Evolutionary conservation across 31 red algal species (phyloP).

Genomic region (Porphyra umbilicalis): DNA sequence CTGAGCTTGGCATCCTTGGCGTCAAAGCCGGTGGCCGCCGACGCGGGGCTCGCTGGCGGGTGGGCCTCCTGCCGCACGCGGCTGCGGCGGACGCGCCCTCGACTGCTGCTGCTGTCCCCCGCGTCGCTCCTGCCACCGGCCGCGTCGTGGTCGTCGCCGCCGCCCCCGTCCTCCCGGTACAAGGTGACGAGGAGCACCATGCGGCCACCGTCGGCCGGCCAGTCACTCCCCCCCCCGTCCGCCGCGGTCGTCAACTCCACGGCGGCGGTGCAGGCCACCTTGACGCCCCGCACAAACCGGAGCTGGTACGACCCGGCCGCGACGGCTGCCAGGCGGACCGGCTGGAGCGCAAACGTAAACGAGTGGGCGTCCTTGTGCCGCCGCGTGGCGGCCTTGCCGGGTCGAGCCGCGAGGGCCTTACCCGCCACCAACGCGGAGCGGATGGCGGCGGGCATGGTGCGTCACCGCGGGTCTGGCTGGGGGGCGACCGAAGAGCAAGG

Average conservation of each 20-base stretch:
- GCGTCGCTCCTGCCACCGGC: too few relatives aligned
- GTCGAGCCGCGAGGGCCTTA: background rate
- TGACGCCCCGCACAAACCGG: background rate
- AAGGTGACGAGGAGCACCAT: background rate
- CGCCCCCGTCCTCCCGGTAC: background rate
- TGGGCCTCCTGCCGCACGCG: background rate
- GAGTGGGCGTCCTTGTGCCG: background rate
- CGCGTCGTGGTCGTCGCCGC: too few relatives aligned
- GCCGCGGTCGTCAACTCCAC: background rate
- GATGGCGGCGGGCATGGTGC: background rate
- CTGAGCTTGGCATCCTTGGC: background rate
- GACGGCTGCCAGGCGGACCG: background rate
- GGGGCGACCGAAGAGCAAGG: too few relatives aligned
- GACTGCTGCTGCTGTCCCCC: too few relatives aligned
- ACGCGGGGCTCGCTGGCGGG: too few relatives aligned
- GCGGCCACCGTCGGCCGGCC: background rate
- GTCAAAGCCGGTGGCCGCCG: too few relatives aligned
- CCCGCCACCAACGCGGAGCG: background rate
- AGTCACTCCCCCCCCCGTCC: background rate
- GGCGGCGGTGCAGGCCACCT: background rate
- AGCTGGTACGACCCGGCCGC: background rate
- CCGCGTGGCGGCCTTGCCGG: background rate
- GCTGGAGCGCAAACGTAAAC: background rate
- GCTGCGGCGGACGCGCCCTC: background rate
- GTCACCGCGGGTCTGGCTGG: too few relatives aligned